Base-by-base conservation (phyloP, 2,329 filamentous ascomycete species). In the Fusarium brachygibbosum region DNA sequence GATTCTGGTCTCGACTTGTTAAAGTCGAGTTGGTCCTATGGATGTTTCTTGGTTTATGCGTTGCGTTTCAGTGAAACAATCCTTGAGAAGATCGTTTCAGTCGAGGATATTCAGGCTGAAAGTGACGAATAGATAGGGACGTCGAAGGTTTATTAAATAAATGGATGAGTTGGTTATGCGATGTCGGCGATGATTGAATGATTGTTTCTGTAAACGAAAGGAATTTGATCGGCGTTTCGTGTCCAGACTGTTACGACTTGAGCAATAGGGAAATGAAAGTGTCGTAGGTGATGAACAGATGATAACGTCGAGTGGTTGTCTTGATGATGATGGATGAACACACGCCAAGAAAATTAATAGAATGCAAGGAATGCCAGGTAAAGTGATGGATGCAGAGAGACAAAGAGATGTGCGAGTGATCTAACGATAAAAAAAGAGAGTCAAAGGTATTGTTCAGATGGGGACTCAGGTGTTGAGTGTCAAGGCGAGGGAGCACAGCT, bases 401-500 rank as follows among this genome's bases (percentile, higher is more conserved):
- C n/a, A 25, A 42, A 66, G 25, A 49, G 54, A 50, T 19, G 38
- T 35, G 51, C 46, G 61, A 40, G 32, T 31, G 35, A 38, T 54
- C 6, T 51, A 23, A 44, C 29, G 46, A 40, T 53, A n/a, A 37
- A 44, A 62, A 59, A 54, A 64, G 53, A 61, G 60, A 54, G 38
- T 58, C 50, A 29, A 29, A 54, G 28, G 31, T 69, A 56, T 37
- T 58, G 48, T 54, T 32, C 23, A 25, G 23, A 25, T 25, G 4
- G 23, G 23, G 23, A 25, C 23, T 25, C 23, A 32, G 32, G 42
- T 42, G 56, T 63, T 29, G 25, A 61, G 58, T 61, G 45, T 42
- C 54, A 28, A 68, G 48, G 61, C 42, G 57, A 70, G 70, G 72
- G 65, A 74, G 72, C 72, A 64, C 72, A 74, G 72, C 72, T 74